Percentiles rank a stretch among this genome's conserved stretches.
Conservation (phyloP, 306 rosid species). For the Prunus davidiana region DNA sequence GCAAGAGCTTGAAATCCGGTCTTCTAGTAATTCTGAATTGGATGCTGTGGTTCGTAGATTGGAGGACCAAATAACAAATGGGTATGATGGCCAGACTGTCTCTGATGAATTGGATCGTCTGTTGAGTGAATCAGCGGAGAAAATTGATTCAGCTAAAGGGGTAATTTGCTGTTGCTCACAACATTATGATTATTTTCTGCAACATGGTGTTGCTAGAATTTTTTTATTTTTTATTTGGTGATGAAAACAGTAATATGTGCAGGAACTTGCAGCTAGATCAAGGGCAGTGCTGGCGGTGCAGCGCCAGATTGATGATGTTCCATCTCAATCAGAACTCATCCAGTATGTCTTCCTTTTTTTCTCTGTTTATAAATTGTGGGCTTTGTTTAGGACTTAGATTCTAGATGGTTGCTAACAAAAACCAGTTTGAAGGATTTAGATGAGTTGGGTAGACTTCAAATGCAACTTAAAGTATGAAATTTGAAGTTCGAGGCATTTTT, state of each 20-base stretch:
- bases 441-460: neutral
- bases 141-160: conserved; percentile 55
- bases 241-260: neutral
- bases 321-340: conserved; percentile 74
- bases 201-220: neutral
- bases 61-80: conserved; percentile 49
- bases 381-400: neutral
- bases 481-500: neutral
- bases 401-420: neutral
- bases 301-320: conserved; percentile 65
- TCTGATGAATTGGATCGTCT: conserved; percentile 42
- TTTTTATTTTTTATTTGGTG: neutral
- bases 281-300: conserved; percentile 55
- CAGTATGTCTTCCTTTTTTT: conserved; percentile 49
- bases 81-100: conserved; percentile 33
- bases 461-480: neutral
- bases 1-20: conserved; percentile 50
- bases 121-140: conserved; percentile 45
- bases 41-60: conserved; percentile 50
- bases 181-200: neutral
- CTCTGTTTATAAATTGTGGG: neutral
- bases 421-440: neutral
- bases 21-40: conserved; percentile 37
- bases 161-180: conserved; percentile 34
- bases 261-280: conserved; percentile 65